Conservation (phyloP, 225 moss, liverwort and hornwort genomes). For the Ulota crispa region DNA sequence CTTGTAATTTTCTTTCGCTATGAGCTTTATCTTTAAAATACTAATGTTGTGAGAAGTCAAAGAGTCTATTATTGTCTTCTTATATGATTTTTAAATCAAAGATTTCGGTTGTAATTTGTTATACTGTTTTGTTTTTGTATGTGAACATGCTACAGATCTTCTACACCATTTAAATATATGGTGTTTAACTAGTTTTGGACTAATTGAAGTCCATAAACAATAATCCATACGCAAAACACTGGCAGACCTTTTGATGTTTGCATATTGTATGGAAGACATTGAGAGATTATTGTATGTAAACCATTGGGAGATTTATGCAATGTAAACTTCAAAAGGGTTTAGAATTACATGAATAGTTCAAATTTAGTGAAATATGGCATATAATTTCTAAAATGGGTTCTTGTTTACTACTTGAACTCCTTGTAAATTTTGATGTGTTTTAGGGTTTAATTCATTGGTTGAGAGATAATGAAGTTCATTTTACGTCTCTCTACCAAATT, state of each 20-base stretch:
- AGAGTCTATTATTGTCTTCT: accelerated
- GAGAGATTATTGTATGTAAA: too few relatives aligned
- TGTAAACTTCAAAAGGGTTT: too few relatives aligned
- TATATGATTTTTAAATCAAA: accelerated
- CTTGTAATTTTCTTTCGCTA: accelerated
- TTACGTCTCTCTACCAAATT: too few relatives aligned
- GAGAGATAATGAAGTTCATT: too few relatives aligned
- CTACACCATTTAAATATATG: neutral
- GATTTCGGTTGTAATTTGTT: neutral
- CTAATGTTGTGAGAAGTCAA: neutral
- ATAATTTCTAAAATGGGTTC: neutral
- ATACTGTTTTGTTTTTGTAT: neutral
- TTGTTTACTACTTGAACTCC: neutral
- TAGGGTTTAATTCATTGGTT: neutral
- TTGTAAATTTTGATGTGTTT: accelerated
- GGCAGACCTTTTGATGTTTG: too few relatives aligned
- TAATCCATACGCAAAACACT: too few relatives aligned
- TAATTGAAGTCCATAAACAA: too few relatives aligned
- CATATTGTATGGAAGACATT: too few relatives aligned
- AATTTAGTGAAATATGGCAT: too few relatives aligned
- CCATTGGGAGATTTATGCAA: too few relatives aligned
- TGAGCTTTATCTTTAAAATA: neutral
- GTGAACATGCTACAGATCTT: neutral
- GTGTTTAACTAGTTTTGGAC: too few relatives aligned
- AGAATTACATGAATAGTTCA: too few relatives aligned